Conservation (phyloP, 371 early-diverging fungal genomes). For the Dinochytrium kinnereticum region DNA sequence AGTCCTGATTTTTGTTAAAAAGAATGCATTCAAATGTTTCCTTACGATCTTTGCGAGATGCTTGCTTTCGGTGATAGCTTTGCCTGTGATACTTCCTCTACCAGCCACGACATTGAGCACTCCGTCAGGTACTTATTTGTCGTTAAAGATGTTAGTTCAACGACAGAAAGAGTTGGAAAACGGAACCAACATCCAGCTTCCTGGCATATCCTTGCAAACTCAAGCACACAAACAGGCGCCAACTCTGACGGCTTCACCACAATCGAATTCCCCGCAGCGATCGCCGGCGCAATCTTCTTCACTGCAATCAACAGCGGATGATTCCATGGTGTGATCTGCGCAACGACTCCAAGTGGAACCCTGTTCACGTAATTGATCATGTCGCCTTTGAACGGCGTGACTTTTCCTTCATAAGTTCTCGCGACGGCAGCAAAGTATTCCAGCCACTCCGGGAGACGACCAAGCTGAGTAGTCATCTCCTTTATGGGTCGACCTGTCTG, state of each 20-base stretch:
- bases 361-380: slow-evolving; percentile 19
- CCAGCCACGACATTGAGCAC: slow-evolving; percentile 15
- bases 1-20: neutral
- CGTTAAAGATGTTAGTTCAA: neutral
- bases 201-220: slow-evolving; percentile 11
- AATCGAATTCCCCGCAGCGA: slow-evolving; percentile 49
- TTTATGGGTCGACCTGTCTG: slow-evolving; percentile 29
- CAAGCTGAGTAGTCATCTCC: slow-evolving; percentile 24
- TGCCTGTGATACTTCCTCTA: slow-evolving; percentile 2
- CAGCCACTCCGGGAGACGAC: slow-evolving; percentile 28
- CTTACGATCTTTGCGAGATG: slow-evolving; percentile 10
- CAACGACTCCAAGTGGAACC: slow-evolving; percentile 28
- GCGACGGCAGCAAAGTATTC: slow-evolving; percentile 27
- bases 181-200: slow-evolving; percentile 4
- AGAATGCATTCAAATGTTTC: neutral
- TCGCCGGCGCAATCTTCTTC: slow-evolving; percentile 51
- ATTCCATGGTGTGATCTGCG: slow-evolving; percentile 28
- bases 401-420: slow-evolving; percentile 21
- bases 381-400: slow-evolving; percentile 25
- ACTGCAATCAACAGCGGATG: slow-evolving; percentile 27
- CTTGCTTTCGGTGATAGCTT: slow-evolving; percentile 13
- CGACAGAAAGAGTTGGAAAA: neutral
- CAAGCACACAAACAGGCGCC: slow-evolving; percentile 15
- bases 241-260: slow-evolving; percentile 70
- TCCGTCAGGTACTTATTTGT: slow-evolving; percentile 12